A percentile compares a stretch with the other conserved stretches of the same genome.
Evolutionary conservation across 495 filamentous ascomycete species (phyloP).

Genomic region (Penicillium goetzii): DNA sequence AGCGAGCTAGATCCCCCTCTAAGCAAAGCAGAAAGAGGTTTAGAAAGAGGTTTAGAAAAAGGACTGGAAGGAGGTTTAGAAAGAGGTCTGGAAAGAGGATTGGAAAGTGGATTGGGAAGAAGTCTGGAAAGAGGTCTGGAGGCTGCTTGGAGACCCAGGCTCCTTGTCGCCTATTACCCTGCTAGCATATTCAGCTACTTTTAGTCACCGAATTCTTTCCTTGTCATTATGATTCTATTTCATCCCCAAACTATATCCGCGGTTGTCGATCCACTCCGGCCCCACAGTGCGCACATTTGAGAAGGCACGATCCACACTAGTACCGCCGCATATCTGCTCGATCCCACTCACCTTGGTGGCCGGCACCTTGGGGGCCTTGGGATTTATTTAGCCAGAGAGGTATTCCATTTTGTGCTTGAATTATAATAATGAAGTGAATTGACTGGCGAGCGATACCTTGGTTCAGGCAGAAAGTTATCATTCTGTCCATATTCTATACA

Average conservation of each 20-base stretch:
- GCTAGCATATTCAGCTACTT: too few species aligned
- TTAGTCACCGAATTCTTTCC: too few species aligned
- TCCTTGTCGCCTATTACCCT: too few species aligned
- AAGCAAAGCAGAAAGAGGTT: too few species aligned
- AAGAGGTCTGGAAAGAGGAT: too few species aligned
- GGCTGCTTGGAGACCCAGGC: too few species aligned
- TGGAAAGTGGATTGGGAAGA: too few species aligned
- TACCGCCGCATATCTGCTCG: constrained; percentile 29
- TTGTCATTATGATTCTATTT: too few species aligned
- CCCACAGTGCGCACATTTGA: constrained; percentile 26
- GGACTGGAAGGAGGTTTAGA: too few species aligned
- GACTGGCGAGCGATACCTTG: neutral
- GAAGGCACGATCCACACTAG: constrained; percentile 11
- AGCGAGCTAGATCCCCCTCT: too few species aligned
- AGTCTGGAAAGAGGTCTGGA: too few species aligned
- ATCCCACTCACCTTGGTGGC: constrained; percentile 29
- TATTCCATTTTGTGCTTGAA: constrained; percentile 1
- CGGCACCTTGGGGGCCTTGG: constrained; percentile 14
- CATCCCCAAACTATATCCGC: neutral
- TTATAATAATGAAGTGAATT: neutral
- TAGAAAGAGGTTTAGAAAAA: too few species aligned
- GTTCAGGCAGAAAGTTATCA: neutral
- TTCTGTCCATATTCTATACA: neutral
- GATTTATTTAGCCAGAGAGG: constrained; percentile 6
- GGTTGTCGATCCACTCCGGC: neutral